A percentile compares a stretch with the other conserved stretches of the same genome.
phyloP scores from a whole-genome alignment of 179 eudicot species.

The Carnegiea gigantea region DNA sequence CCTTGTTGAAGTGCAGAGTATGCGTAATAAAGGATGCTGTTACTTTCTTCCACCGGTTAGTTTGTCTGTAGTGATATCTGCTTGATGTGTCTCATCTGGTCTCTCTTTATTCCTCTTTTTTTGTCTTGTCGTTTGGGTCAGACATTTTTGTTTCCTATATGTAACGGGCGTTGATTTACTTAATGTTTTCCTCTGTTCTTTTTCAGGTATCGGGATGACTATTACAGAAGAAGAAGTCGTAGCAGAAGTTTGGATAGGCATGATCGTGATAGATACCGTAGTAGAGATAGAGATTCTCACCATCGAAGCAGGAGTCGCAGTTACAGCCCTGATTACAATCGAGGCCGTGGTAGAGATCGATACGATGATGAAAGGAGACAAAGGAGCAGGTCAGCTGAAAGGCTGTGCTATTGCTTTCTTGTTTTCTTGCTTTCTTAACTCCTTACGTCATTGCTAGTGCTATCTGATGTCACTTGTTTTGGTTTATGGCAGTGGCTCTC shows the following conservation, averaged over 20 bases:
- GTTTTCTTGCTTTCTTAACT: background rate
- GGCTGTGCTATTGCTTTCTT: conserved; percentile 15
- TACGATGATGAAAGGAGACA: conserved; percentile 35
- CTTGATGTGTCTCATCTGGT: background rate
- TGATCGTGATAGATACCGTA: conserved; percentile 40
- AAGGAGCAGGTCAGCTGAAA: conserved; percentile 32
- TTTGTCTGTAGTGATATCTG: background rate
- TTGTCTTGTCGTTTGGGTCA: background rate
- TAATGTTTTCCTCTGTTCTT: background rate
- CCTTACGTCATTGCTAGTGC: background rate
- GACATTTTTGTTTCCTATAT: background rate
- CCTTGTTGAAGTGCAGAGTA: background rate
- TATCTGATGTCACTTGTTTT: background rate
- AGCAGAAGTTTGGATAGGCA: conserved; percentile 44
- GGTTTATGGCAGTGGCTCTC: conserved; percentile 33
- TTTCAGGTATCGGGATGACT: conserved; percentile 29
- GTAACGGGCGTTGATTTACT: background rate
- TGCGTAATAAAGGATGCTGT: background rate
- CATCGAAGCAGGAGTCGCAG: conserved; percentile 45
- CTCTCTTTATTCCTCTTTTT: background rate
- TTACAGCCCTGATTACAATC: conserved; percentile 32
- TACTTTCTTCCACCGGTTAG: background rate
- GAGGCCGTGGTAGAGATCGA: conserved; percentile 37
- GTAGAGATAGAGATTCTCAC: conserved; percentile 36
- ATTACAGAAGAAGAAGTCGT: conserved; percentile 35